These are phyloP conservation scores for Mucor lusitanicus DNA, from an alignment of 371 early-diverging fungal species.

Conservation along the genomic window DNA sequence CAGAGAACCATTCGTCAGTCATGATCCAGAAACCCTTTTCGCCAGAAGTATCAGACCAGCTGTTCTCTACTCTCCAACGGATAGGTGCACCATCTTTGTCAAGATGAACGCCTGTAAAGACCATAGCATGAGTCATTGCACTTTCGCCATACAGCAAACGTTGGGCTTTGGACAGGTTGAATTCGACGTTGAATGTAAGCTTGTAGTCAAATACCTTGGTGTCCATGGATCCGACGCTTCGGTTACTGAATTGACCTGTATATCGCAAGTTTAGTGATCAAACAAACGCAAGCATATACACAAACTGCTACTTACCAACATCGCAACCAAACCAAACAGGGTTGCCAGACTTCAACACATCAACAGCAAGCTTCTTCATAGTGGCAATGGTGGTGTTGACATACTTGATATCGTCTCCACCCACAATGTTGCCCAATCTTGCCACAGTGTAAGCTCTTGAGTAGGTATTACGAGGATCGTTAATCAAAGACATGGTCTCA, in stretches of 20 bases:
- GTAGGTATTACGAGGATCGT: slow-evolving; percentile 77
- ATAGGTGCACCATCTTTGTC: slow-evolving; percentile 60
- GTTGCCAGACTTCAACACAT: slow-evolving; percentile 59
- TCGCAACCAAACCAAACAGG: slow-evolving; percentile 89
- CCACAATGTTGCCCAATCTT: slow-evolving; percentile 76
- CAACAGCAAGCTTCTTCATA: slow-evolving; percentile 65
- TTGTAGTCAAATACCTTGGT: slow-evolving; percentile 67
- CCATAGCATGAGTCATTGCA: slow-evolving; percentile 86
- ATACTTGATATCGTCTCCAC: slow-evolving; percentile 67
- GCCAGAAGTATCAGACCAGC: slow-evolving; percentile 66
- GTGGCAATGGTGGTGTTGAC: slow-evolving; percentile 62
- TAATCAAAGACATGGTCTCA: slow-evolving; percentile 72
- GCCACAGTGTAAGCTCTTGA: slow-evolving; percentile 71
- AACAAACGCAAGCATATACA: background rate
- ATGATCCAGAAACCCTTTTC: slow-evolving; percentile 79
- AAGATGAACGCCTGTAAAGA: slow-evolving; percentile 81
- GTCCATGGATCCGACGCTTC: slow-evolving; percentile 67
- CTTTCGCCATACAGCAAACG: slow-evolving; percentile 76
- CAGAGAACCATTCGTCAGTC: slow-evolving; percentile 82
- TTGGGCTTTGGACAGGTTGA: slow-evolving; percentile 70
- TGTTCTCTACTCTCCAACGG: slow-evolving; percentile 85
- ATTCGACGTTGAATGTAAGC: slow-evolving; percentile 66
- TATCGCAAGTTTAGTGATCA: background rate
- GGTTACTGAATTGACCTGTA: slow-evolving; percentile 44
- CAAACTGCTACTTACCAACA: slow-evolving; percentile 62